Evolutionary conservation across 2,329 filamentous ascomycete species (phyloP).

Genomic region (Curvularia eragrostidis): DNA sequence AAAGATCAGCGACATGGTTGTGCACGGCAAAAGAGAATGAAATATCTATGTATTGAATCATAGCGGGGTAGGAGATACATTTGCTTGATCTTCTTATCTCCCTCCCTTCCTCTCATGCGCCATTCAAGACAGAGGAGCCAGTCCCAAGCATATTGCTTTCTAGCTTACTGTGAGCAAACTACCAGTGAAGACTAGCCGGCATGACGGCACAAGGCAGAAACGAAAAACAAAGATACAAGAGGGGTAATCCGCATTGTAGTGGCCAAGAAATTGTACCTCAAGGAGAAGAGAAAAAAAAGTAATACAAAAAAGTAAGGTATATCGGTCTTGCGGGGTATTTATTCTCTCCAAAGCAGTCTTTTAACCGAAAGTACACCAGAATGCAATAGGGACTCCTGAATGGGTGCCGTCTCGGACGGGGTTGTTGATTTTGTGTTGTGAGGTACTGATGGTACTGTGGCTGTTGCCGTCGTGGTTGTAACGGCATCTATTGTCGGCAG

Average conservation of each 20-base stretch:
- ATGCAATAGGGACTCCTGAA: slow-evolving; percentile 13
- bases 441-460: neutral
- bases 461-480: neutral
- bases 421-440: neutral
- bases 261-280: neutral
- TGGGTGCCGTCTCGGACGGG: neutral
- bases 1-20: neutral
- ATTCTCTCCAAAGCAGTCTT: slow-evolving; percentile 12
- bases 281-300: neutral
- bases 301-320: neutral
- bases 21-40: neutral
- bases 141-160: no score
- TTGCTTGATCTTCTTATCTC: neutral
- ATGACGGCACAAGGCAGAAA: no score
- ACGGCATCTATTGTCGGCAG: neutral
- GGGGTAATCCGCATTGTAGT: neutral
- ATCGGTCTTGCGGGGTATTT: neutral
- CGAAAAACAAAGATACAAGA: neutral
- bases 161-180: no score
- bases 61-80: neutral
- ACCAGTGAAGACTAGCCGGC: no score
- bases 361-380: slow-evolving; percentile 16
- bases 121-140: neutral
- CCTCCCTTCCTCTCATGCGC: neutral
- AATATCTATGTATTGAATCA: neutral